Evolutionary conservation across 2,329 filamentous ascomycete species (phyloP).

Genomic region (Fusarium agapanthi): DNA sequence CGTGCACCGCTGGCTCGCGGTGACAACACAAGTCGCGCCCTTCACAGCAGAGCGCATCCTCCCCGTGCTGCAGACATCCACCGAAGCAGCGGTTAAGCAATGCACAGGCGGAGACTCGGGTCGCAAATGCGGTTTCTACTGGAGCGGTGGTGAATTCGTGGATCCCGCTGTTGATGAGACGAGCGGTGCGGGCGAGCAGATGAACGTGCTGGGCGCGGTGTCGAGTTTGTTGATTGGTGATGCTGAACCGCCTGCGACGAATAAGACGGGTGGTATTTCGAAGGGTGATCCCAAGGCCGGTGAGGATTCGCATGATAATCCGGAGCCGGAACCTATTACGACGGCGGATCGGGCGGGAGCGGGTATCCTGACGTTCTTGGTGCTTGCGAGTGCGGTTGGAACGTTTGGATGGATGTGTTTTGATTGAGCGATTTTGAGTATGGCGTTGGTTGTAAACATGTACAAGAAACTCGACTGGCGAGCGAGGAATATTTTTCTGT

Average conservation of each 20-base stretch:
- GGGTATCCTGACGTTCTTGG: conserved; percentile 56
- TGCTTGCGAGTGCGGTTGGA: conserved; percentile 52
- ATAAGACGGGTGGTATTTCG: conserved; percentile 60
- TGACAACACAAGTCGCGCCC: conserved; percentile 69
- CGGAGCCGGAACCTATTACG: conserved; percentile 48
- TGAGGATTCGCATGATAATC: conserved; percentile 44
- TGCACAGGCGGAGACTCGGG: conserved; percentile 68
- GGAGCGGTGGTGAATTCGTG: conserved; percentile 59
- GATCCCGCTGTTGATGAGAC: conserved; percentile 62
- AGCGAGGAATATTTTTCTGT: not conserved
- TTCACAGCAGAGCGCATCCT: conserved; percentile 63
- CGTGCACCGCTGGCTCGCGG: conserved; percentile 71
- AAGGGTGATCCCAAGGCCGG: conserved; percentile 54
- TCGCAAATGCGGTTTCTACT: conserved; percentile 71
- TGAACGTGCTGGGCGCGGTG: conserved; percentile 66
- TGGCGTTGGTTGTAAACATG: conserved; percentile 9
- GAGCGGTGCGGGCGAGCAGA: conserved; percentile 65
- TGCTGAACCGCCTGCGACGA: conserved; percentile 54
- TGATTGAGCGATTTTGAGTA: conserved; percentile 25
- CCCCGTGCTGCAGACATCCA: conserved; percentile 65
- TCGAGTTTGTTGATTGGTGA: conserved; percentile 57
- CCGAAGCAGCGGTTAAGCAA: conserved; percentile 66
- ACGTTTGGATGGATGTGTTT: conserved; percentile 62
- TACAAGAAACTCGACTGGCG: not conserved
- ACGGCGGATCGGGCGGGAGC: conserved; percentile 58